Percentiles rank a stretch among this genome's conserved stretches.
Conservation (phyloP, 2,329 filamentous ascomycete genomes). For the Penicillium rolfsii region DNA sequence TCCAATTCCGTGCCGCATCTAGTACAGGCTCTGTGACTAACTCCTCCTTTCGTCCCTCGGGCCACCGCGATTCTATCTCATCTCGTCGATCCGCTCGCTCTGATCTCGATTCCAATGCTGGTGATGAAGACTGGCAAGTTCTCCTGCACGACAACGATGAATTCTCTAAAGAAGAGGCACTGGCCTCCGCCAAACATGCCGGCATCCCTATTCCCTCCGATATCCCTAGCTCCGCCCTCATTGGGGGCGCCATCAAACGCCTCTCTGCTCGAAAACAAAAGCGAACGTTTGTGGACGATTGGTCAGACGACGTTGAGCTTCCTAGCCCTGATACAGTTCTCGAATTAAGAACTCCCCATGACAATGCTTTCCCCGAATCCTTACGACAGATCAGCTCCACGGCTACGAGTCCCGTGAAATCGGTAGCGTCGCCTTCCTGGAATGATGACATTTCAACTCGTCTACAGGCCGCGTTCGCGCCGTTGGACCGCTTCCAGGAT, state of each 20-base stretch:
- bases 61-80: constrained; percentile 74
- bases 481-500: constrained; percentile 67
- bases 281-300: constrained; percentile 76
- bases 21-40: constrained; percentile 51
- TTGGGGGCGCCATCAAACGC: constrained; percentile 91
- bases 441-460: constrained; percentile 51
- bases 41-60: constrained; percentile 47
- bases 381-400: constrained; percentile 66
- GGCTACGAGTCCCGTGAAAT: constrained; percentile 45
- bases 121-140: constrained; percentile 87
- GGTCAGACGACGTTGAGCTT: constrained; percentile 76
- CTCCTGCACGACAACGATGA: constrained; percentile 84
- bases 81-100: constrained; percentile 81
- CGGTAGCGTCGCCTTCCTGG: constrained; percentile 33
- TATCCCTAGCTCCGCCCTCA: constrained; percentile 82
- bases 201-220: constrained; percentile 89
- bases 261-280: constrained; percentile 75
- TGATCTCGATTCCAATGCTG: constrained; percentile 72
- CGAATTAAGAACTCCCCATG: constrained; percentile 66
- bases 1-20: constrained; percentile 51
- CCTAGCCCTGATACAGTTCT: constrained; percentile 61
- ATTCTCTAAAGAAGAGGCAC: constrained; percentile 78
- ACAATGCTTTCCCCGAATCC: constrained; percentile 66
- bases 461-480: constrained; percentile 57
- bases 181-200: constrained; percentile 81